Percentiles rank a stretch among this genome's conserved stretches.
Conservation (phyloP, 805 yeast genomes). For the Lachancea cidri region DNA sequence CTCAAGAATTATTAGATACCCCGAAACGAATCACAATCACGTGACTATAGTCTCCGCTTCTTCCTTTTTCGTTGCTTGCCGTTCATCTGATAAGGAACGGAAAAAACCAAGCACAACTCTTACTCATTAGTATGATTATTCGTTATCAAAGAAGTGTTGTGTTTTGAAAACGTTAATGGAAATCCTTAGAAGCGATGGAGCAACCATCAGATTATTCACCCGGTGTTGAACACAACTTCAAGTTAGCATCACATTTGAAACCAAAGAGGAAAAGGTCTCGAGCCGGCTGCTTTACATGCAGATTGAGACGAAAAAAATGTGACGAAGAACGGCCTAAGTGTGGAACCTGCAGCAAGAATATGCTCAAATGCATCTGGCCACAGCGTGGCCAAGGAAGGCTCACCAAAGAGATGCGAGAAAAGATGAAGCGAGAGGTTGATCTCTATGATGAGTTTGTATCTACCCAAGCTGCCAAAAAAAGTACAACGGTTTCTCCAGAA, state of each 20-base stretch:
- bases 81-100: too few species aligned
- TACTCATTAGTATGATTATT: too few species aligned
- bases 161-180: neutral
- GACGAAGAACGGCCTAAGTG: slow-evolving; percentile 19
- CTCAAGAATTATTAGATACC: too few species aligned
- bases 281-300: slow-evolving; percentile 19
- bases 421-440: slow-evolving; percentile 11
- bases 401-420: slow-evolving; percentile 16
- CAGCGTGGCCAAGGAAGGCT: slow-evolving; percentile 12
- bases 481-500: neutral
- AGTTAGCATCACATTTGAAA: neutral
- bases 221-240: neutral
- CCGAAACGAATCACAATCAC: too few species aligned
- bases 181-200: neutral
- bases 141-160: too few species aligned
- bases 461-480: neutral
- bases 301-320: slow-evolving; percentile 18
- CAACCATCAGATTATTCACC: neutral
- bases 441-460: slow-evolving; percentile 7
- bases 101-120: too few species aligned
- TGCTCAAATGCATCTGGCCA: slow-evolving; percentile 19
- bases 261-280: slow-evolving; percentile 13
- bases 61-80: too few species aligned
- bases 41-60: too few species aligned
- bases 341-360: slow-evolving; percentile 12